Evolutionary conservation across 352 stramenopile species (phyloP).

Genomic region (Globisporangium paddicum): DNA sequence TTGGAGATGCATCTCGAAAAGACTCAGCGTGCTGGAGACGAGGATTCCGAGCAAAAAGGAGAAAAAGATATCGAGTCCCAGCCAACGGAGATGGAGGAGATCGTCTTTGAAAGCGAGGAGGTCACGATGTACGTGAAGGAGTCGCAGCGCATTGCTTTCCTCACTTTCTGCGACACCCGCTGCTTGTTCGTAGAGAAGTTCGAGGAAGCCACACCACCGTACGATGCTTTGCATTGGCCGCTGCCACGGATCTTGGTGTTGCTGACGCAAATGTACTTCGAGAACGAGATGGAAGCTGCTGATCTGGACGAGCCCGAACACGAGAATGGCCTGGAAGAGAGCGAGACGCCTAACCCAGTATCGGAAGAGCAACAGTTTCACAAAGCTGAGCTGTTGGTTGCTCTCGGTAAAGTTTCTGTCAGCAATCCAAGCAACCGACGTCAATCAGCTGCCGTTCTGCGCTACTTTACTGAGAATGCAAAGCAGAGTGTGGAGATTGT

Average conservation of each 20-base stretch:
- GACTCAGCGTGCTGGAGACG: slow-evolving; percentile 16
- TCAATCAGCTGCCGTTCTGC: slow-evolving; percentile 67
- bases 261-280: slow-evolving; percentile 82
- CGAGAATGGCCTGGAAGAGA: slow-evolving; percentile 21
- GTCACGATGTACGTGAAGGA: slow-evolving; percentile 51
- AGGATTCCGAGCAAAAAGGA: slow-evolving; percentile 26
- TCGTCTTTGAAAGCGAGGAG: slow-evolving; percentile 54
- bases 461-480: slow-evolving; percentile 51
- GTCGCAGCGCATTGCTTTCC: slow-evolving; percentile 60
- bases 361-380: slow-evolving; percentile 23
- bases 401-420: slow-evolving; percentile 62
- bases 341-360: slow-evolving; percentile 2
- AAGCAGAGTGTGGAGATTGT: slow-evolving; percentile 61
- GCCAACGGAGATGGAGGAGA: slow-evolving; percentile 56
- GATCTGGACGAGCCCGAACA: slow-evolving; percentile 38
- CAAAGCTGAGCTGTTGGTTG: slow-evolving; percentile 67
- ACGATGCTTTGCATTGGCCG: slow-evolving; percentile 57
- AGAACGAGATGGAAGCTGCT: slow-evolving; percentile 54
- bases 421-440: slow-evolving; percentile 83
- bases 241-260: slow-evolving; percentile 63
- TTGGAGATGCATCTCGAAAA: slow-evolving; percentile 75
- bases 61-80: slow-evolving; percentile 12
- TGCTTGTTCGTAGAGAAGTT: slow-evolving; percentile 87
- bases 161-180: slow-evolving; percentile 72
- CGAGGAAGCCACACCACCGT: slow-evolving; percentile 45